phyloP scores from a whole-genome alignment of 768 basidiomycete genomes.

The Strobilomyces echinocephalus region DNA sequence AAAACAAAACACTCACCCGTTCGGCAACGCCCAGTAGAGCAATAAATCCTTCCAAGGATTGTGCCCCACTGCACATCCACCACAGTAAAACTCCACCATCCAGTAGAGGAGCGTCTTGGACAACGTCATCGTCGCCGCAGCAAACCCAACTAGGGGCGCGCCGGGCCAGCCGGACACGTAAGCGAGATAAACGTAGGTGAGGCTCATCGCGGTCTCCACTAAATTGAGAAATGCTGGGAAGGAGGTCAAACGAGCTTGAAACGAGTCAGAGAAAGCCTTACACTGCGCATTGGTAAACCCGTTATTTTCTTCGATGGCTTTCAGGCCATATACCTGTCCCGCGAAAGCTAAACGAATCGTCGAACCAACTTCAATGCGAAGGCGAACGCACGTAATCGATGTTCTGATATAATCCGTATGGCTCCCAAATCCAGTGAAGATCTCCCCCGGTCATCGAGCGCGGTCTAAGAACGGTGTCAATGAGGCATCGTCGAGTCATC shows the following conservation, averaged over 20 bases:
- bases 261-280: conserved; percentile 31
- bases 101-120: conserved; percentile 84
- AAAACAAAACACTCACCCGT: conserved; percentile 50
- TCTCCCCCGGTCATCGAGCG: conserved; percentile 86
- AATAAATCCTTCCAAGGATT: conserved; percentile 51
- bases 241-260: not conserved
- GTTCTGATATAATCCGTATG: conserved; percentile 75
- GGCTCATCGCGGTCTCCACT: conserved; percentile 71
- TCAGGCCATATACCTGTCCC: conserved; percentile 65
- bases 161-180: conserved; percentile 57
- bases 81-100: conserved; percentile 75
- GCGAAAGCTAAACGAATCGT: conserved; percentile 31
- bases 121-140: conserved; percentile 70
- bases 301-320: conserved; percentile 55
- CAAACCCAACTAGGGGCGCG: conserved; percentile 73
- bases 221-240: conserved; percentile 68
- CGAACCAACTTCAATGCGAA: too few species aligned
- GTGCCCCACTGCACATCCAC: conserved; percentile 70
- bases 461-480: conserved; percentile 49
- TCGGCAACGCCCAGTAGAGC: conserved; percentile 69
- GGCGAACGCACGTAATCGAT: conserved; percentile 39
- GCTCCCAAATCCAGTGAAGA: conserved; percentile 88
- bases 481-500: not conserved
- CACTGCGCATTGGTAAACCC: conserved; percentile 88
- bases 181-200: conserved; percentile 71